phyloP scores from a whole-genome alignment of 2,329 filamentous ascomycete genomes.

The Fusarium irregulare region DNA sequence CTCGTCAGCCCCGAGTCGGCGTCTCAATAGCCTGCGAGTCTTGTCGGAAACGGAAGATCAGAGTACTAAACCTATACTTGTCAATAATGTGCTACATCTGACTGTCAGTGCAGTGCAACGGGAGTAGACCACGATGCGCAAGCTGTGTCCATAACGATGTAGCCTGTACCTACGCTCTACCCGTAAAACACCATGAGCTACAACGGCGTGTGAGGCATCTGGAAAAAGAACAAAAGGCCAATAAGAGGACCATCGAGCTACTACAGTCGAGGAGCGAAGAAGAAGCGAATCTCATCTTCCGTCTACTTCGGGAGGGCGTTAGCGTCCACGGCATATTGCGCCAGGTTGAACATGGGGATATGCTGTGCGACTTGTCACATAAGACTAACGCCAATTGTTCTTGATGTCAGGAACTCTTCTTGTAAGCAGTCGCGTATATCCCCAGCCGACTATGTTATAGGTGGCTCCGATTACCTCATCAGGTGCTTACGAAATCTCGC shows the following conservation, averaged over 20 bases:
- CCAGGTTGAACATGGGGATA: conserved; percentile 23
- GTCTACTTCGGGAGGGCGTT: conserved; percentile 2
- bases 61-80: neutral
- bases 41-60: conserved; percentile 9
- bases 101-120: conserved; percentile 2
- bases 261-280: neutral
- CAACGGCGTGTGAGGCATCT: neutral
- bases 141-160: neutral
- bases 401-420: neutral
- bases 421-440: neutral
- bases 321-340: neutral
- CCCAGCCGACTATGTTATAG: neutral
- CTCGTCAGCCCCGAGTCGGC: neutral
- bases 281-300: conserved; percentile 8
- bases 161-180: too few species aligned
- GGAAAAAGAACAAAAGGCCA: neutral
- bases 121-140: neutral
- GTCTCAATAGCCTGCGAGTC: conserved; percentile 12
- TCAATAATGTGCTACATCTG: neutral
- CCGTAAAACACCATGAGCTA: neutral
- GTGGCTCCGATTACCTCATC: neutral
- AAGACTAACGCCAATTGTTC: too few species aligned
- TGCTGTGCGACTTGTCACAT: conserved; percentile 7
- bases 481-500: neutral
- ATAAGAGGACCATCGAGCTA: neutral